Percentiles rank a stretch among this genome's conserved stretches.
These are phyloP conservation scores for Acmispon strigosus DNA, from an alignment of 306 rosid genomes.

Conservation along the genomic window DNA sequence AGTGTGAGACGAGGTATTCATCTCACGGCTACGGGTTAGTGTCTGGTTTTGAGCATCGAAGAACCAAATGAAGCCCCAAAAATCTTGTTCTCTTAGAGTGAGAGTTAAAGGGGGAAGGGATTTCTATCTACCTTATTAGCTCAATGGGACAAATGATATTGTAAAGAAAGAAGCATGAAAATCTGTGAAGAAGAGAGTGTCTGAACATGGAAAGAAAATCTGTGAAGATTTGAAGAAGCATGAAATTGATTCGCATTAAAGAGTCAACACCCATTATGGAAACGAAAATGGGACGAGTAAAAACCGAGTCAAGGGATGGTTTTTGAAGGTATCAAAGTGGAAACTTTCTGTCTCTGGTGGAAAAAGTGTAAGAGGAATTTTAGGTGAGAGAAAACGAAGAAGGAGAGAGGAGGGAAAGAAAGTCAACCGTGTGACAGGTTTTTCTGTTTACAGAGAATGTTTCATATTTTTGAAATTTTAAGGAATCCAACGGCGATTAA, in stretches of 20 bases:
- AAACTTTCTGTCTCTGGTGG: not conserved
- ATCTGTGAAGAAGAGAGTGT: too few relatives aligned
- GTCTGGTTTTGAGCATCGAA: slow-evolving; percentile 10
- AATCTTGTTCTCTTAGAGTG: not conserved
- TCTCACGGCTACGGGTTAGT: not conserved
- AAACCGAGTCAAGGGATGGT: not conserved
- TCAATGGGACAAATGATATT: not conserved
- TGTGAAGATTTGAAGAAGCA: not conserved
- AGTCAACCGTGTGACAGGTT: slow-evolving; percentile 20
- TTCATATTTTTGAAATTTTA: not conserved
- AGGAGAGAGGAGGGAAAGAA: too few relatives aligned
- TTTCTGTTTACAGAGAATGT: slow-evolving; percentile 34
- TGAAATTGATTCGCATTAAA: not conserved
- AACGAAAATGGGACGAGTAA: not conserved
- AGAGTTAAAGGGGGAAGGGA: not conserved
- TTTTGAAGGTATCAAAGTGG: slow-evolving; percentile 17
- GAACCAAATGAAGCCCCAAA: slow-evolving; percentile 13
- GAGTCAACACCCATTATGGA: not conserved
- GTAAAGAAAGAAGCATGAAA: too few relatives aligned
- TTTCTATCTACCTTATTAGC: not conserved
- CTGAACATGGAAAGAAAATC: not conserved
- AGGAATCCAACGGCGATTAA: not conserved
- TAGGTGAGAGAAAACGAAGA: not conserved
- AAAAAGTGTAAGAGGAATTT: not conserved
- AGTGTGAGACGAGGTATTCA: too few relatives aligned